phyloP scores from a whole-genome alignment of 2,329 filamentous ascomycete genomes.

The Ophiostoma triangulosporum region DNA sequence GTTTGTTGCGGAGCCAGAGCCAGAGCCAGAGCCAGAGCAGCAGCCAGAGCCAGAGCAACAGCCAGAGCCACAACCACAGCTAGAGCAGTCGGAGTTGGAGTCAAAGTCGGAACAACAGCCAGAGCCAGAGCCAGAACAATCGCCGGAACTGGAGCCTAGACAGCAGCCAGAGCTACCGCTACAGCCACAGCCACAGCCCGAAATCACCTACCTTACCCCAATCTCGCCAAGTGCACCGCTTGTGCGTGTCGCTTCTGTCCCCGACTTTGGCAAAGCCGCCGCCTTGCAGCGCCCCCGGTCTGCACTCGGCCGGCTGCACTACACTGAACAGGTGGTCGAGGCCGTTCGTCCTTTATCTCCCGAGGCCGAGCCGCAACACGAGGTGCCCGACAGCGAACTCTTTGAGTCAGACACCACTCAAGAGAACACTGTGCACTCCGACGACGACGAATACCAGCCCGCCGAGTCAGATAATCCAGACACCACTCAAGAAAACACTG shows the following conservation, averaged over 20 bases:
- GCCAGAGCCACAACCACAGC: no score
- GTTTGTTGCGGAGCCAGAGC: no score
- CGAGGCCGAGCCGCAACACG: no score
- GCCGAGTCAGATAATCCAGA: not conserved
- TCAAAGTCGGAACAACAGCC: no score
- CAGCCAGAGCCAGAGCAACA: no score
- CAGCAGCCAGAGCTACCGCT: constrained; percentile 5
- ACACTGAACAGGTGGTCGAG: not conserved
- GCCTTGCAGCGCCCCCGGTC: not conserved
- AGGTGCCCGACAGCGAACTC: no score
- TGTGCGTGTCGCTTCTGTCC: constrained; percentile 7
- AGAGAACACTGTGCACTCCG: no score
- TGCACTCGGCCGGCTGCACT: not conserved
- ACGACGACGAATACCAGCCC: not conserved
- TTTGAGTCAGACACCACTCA: no score
- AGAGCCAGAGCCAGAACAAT: not conserved
- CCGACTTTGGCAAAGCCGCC: not conserved
- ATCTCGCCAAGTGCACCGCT: not conserved
- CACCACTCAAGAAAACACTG: not conserved
- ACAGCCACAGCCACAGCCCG: not conserved
- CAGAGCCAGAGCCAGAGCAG: no score
- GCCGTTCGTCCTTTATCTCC: no score
- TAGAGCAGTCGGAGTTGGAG: no score
- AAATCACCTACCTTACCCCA: not conserved
- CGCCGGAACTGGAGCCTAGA: not conserved